Evolutionary conservation across 352 stramenopile genomes (phyloP).

Genomic region (Globisporangium emineosum): DNA sequence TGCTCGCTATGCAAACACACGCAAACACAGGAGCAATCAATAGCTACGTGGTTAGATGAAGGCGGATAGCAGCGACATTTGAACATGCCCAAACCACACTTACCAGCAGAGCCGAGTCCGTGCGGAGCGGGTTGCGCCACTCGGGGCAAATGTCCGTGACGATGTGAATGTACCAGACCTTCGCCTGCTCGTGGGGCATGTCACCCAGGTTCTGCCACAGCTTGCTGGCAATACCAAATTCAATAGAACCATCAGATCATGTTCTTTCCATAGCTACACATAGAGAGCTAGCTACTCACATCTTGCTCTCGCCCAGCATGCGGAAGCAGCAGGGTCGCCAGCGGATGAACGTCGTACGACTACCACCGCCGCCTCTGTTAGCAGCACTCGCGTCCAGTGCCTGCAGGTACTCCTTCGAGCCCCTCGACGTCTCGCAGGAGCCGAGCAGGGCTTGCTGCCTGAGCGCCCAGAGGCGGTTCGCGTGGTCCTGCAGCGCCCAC

Average conservation of each 20-base stretch:
- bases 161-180: constrained; percentile 51
- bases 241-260: not conserved
- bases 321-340: constrained; percentile 40
- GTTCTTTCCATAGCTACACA: too few species aligned
- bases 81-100: not conserved
- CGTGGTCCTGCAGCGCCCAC: constrained; percentile 44
- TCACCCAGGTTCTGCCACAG: constrained; percentile 61
- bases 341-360: constrained; percentile 1
- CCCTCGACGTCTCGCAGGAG: constrained; percentile 53
- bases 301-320: constrained; percentile 43
- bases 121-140: constrained; percentile 46
- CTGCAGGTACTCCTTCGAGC: constrained; percentile 40
- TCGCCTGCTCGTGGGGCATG: constrained; percentile 39
- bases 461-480: constrained; percentile 50
- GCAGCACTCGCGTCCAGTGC: not conserved
- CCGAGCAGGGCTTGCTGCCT: constrained; percentile 56
- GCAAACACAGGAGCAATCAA: not conserved
- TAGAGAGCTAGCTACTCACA: constrained; percentile 38
- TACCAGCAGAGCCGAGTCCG: constrained; percentile 57
- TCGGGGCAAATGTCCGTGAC: constrained; percentile 51
- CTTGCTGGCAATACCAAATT: constrained; percentile 37
- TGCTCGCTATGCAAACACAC: constrained; percentile 31
- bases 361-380: not conserved
- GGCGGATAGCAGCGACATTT: not conserved
- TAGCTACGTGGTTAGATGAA: not conserved